Conservation (phyloP, 192 early-diverging fungal species). For the Mortierella antarctica region DNA sequence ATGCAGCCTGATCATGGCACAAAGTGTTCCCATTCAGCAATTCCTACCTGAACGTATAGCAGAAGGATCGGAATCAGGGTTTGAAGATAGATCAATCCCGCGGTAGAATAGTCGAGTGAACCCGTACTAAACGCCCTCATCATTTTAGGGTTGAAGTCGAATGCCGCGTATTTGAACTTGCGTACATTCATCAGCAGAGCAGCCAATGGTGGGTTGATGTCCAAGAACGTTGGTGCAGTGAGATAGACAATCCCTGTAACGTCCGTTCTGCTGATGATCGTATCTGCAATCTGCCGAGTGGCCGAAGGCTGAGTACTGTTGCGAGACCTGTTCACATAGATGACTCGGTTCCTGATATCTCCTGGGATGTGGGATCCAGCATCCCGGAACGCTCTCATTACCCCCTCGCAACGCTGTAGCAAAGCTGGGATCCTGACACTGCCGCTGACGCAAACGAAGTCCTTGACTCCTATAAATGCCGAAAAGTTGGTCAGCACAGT, state of each 20-base stretch:
- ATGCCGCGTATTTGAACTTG: constrained; percentile 24
- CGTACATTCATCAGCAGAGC: constrained; percentile 18
- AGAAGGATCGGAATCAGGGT: constrained; percentile 22
- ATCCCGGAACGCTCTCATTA: constrained; percentile 20
- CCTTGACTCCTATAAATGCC: constrained; percentile 20
- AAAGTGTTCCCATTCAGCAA: not conserved
- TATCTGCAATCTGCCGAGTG: not conserved
- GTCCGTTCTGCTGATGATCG: not conserved
- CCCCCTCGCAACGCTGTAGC: constrained; percentile 41
- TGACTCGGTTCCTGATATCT: constrained; percentile 20
- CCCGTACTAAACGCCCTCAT: not conserved
- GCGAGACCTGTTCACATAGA: constrained; percentile 11
- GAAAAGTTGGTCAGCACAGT: not conserved
- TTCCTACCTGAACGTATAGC: constrained; percentile 36
- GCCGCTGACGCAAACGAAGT: constrained; percentile 44
- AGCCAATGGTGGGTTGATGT: not conserved
- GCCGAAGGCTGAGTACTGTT: not conserved
- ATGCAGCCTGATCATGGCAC: not conserved
- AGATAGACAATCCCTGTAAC: constrained; percentile 37
- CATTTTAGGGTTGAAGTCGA: constrained; percentile 32
- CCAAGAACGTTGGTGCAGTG: constrained; percentile 16
- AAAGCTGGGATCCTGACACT: constrained; percentile 8
- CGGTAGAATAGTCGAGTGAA: constrained; percentile 22
- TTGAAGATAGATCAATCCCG: constrained; percentile 37
- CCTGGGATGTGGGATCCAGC: constrained; percentile 1